Conservation (phyloP, 441 rosid species). For the Brassica balearica region DNA sequence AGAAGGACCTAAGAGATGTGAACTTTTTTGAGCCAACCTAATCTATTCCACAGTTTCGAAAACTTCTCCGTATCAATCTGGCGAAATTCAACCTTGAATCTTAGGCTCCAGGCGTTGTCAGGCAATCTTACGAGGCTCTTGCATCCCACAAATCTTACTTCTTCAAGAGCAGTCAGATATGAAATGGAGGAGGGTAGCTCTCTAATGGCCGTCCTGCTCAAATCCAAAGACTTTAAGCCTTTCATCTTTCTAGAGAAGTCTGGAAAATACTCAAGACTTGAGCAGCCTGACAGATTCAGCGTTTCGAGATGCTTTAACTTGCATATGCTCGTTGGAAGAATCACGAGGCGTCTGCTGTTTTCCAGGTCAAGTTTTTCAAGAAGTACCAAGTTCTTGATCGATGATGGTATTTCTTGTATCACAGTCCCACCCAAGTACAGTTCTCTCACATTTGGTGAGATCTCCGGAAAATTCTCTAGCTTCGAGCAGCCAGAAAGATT, state of each 20-base stretch:
- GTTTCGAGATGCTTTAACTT: background rate
- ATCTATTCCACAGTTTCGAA: slow-evolving; percentile 35
- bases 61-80: slow-evolving; percentile 28
- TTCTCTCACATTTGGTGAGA: background rate
- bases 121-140: slow-evolving; percentile 9
- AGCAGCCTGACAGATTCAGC: background rate
- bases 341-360: background rate
- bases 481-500: background rate
- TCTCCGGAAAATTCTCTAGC: background rate
- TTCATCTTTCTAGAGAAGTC: slow-evolving; percentile 36
- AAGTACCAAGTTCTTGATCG: background rate
- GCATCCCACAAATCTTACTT: slow-evolving; percentile 27
- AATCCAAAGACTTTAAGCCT: slow-evolving; percentile 30
- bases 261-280: background rate
- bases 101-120: slow-evolving; percentile 32
- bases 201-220: slow-evolving; percentile 28
- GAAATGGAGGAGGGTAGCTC: slow-evolving; percentile 28
- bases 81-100: slow-evolving; percentile 30
- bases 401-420: background rate
- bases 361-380: background rate
- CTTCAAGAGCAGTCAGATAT: slow-evolving; percentile 35
- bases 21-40: slow-evolving; percentile 25
- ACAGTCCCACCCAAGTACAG: background rate
- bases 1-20: slow-evolving; percentile 5
- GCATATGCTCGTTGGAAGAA: background rate